Evolutionary conservation across 495 filamentous ascomycete genomes (phyloP).

Genomic region (Extremus antarcticus): DNA sequence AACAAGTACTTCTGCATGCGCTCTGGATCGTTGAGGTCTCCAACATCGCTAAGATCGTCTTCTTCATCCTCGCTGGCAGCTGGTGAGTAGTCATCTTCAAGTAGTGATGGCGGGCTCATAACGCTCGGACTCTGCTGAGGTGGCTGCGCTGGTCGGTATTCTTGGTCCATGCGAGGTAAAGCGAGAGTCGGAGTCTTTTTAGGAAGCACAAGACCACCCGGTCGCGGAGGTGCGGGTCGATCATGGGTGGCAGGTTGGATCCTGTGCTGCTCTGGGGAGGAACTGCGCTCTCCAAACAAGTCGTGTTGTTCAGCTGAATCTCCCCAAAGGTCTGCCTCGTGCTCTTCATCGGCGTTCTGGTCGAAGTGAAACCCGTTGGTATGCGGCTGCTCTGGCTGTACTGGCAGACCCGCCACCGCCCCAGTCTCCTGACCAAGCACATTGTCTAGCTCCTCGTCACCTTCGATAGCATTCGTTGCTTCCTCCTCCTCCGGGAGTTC

Average conservation of each 20-base stretch:
- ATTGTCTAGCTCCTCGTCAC: conserved; percentile 28
- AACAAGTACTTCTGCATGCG: conserved; percentile 11
- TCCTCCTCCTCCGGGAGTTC: conserved; percentile 60
- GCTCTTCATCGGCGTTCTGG: conserved; percentile 17
- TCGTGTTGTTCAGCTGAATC: conserved; percentile 37
- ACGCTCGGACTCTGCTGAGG: conserved; percentile 3
- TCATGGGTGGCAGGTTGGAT: not conserved
- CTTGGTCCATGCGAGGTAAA: conserved; percentile 1
- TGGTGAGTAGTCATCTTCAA: conserved; percentile 8
- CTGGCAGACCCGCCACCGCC: conserved; percentile 23
- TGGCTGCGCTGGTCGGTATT: not conserved
- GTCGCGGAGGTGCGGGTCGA: not conserved
- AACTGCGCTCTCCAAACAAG: conserved; percentile 16
- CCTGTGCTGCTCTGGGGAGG: conserved; percentile 10
- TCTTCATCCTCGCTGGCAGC: conserved; percentile 2
- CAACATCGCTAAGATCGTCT: not conserved
- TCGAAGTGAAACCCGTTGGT: conserved; percentile 10
- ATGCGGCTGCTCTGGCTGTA: not conserved
- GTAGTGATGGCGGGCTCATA: conserved; percentile 8
- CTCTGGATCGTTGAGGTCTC: not conserved
- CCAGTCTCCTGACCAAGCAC: conserved; percentile 28
- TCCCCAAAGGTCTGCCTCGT: conserved; percentile 30
- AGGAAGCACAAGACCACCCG: conserved; percentile 15
- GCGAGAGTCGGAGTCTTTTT: conserved; percentile 12
- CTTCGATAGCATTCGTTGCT: conserved; percentile 11